Evolutionary conservation across 495 filamentous ascomycete species (phyloP), one percentile per base, ranked within the genome.

Genomic region (Xylaria scruposa): DNA sequence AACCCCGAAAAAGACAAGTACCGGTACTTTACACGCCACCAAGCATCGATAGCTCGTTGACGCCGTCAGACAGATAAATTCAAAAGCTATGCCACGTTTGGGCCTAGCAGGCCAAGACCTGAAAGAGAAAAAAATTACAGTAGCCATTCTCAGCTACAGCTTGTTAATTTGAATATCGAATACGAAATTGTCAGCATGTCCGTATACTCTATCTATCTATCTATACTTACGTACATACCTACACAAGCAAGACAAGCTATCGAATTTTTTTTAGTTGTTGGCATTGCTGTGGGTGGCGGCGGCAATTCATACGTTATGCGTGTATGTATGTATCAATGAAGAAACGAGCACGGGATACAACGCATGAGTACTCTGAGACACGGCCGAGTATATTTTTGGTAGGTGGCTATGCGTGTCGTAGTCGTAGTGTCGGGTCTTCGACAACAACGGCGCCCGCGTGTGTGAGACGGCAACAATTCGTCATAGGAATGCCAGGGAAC

Each of bases 401-500:
- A 70, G 67, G 67, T 69, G 67, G 53, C 67, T 59, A 47, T 69
- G 66, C 29, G 49, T 56, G 65, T 21, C 36, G 36, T 38, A 38
- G 36, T 38, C 36, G 36, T 38, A 38, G 36, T 67, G 49, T 67
- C 49, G 49, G 44, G 65, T 56, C 40, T n/a, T 49, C 38, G 13
- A 70, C 53, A 4, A 40, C 47, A 31, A 31, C 3, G n/a, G 21
- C 46, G 26, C 44, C 42, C 46, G 24, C 54, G 31, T 70, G 46
- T 70, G 31, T 70, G 46, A 70, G 68, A 63, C 58, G 68, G 46
- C 67, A 61, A 44, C 68, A 70, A 70, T 51, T 70, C 68, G 68
- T 70, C 68, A 70, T 70, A 53, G 68, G 67, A 66, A 69, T 74
- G 73, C 68, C 72, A 72, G 73, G 69, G 64, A 72, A 62, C 19